A percentile compares a stretch with the other conserved stretches of the same genome.
Conservation (phyloP, 2,329 filamentous ascomycete species). For the Botrytis tulipae region DNA sequence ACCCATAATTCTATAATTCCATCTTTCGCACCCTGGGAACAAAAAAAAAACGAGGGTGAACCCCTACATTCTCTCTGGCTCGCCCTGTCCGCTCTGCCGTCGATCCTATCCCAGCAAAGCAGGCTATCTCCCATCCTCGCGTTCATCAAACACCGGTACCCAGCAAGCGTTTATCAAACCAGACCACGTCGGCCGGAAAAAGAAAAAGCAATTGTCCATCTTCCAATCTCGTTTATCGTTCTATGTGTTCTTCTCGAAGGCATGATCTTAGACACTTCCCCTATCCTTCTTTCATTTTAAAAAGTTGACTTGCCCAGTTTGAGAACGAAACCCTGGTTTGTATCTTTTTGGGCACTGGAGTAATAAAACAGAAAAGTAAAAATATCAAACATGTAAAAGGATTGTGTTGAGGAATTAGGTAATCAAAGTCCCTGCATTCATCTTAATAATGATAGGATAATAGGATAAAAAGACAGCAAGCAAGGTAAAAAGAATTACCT, state of each 20-base stretch:
- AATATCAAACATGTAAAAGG: background rate
- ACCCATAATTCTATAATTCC: background rate
- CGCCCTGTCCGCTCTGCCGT: background rate
- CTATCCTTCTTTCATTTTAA: background rate
- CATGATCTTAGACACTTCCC: background rate
- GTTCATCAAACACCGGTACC: background rate
- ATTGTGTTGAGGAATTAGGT: background rate
- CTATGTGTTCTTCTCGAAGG: slow-evolving; percentile 10
- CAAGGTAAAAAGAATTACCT: background rate
- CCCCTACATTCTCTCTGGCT: background rate
- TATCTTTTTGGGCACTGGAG: background rate
- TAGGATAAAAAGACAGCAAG: background rate
- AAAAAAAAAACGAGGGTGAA: background rate
- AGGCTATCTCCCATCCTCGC: background rate
- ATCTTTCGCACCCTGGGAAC: background rate
- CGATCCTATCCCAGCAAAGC: background rate
- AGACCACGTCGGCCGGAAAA: no score
- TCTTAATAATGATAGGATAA: background rate
- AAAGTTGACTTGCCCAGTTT: background rate
- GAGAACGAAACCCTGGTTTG: background rate
- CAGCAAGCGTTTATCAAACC: background rate
- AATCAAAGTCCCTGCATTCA: background rate
- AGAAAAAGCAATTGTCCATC: background rate
- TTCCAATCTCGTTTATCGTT: background rate
- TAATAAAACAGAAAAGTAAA: background rate